Evolutionary conservation across 2,329 filamentous ascomycete species (phyloP).

Genomic region (Monilinia polystroma): DNA sequence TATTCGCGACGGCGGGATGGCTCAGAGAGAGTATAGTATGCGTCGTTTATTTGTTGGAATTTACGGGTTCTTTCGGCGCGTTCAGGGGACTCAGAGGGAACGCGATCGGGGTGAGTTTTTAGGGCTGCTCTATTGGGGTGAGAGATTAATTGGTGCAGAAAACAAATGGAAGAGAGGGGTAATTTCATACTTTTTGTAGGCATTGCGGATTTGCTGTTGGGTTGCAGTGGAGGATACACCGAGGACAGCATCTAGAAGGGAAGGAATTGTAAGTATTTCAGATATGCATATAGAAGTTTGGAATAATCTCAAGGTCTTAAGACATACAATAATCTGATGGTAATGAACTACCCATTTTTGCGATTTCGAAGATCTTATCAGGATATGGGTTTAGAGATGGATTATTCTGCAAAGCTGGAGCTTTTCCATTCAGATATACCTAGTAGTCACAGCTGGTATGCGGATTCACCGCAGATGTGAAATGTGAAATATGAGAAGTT

Average conservation of each 20-base stretch:
- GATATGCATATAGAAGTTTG: neutral
- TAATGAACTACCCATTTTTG: slow-evolving; percentile 14
- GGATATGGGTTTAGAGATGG: too few relatives aligned
- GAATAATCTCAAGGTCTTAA: neutral
- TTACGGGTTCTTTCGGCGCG: slow-evolving; percentile 76
- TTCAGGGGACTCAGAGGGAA: slow-evolving; percentile 79
- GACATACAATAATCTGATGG: slow-evolving; percentile 45
- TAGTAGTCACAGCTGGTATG: neutral
- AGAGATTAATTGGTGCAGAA: slow-evolving; percentile 20
- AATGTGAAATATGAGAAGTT: neutral
- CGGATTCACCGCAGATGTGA: neutral
- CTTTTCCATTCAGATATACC: too few relatives aligned
- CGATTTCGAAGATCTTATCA: neutral
- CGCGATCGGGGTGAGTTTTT: slow-evolving; percentile 91
- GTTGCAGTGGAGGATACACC: slow-evolving; percentile 72
- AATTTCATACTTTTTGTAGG: slow-evolving; percentile 75
- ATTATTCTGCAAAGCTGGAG: too few relatives aligned
- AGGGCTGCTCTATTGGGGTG: slow-evolving; percentile 67
- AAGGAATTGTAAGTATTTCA: slow-evolving; percentile 19
- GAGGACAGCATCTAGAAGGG: slow-evolving; percentile 64
- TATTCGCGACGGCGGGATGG: slow-evolving; percentile 75
- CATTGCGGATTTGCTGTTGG: slow-evolving; percentile 82
- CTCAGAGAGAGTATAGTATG: slow-evolving; percentile 90
- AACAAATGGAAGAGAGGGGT: neutral
- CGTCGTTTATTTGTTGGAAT: slow-evolving; percentile 90